These are phyloP conservation scores for Debaryomycetaceae sp. DNA, from an alignment of 1,139 yeast genomes.

Conservation along the genomic window DNA sequence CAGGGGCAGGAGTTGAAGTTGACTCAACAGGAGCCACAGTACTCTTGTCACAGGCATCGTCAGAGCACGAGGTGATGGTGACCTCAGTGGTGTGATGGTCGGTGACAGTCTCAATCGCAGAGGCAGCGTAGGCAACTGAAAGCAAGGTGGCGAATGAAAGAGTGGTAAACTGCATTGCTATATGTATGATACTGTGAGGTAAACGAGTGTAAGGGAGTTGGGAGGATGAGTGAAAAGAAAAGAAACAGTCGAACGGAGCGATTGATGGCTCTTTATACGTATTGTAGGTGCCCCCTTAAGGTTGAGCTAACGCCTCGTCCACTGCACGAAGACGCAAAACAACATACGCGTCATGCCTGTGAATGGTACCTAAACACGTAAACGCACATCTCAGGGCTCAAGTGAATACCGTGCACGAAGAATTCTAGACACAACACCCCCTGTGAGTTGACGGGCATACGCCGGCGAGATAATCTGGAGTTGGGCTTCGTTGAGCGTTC, in stretches of 20 bases:
- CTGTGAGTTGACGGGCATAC: no score
- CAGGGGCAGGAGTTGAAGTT: conserved; percentile 2
- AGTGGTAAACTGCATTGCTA: conserved; percentile 27
- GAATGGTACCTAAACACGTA: no score
- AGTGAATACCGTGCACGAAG: no score
- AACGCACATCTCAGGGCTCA: no score
- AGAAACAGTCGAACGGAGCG: background rate
- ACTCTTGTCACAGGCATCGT: conserved; percentile 29
- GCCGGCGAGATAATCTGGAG: no score
- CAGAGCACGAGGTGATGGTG: conserved; percentile 41
- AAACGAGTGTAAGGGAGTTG: conserved; percentile 3
- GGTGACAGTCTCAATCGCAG: conserved; percentile 28
- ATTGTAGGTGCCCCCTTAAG: no score
- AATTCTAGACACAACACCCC: no score
- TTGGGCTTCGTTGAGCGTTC: no score
- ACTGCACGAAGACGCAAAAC: no score
- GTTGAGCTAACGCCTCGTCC: no score
- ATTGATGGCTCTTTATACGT: background rate
- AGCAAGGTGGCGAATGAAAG: conserved; percentile 30
- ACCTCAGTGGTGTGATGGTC: conserved; percentile 29
- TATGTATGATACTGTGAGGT: conserved; percentile 10
- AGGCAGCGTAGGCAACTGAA: conserved; percentile 19
- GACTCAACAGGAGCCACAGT: conserved; percentile 21
- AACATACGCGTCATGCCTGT: no score
- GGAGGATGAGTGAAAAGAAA: conserved; percentile 2